A percentile compares a stretch with the other conserved stretches of the same genome.
phyloP scores from a whole-genome alignment of 495 filamentous ascomycete genomes.

The Xylaria scruposa region DNA sequence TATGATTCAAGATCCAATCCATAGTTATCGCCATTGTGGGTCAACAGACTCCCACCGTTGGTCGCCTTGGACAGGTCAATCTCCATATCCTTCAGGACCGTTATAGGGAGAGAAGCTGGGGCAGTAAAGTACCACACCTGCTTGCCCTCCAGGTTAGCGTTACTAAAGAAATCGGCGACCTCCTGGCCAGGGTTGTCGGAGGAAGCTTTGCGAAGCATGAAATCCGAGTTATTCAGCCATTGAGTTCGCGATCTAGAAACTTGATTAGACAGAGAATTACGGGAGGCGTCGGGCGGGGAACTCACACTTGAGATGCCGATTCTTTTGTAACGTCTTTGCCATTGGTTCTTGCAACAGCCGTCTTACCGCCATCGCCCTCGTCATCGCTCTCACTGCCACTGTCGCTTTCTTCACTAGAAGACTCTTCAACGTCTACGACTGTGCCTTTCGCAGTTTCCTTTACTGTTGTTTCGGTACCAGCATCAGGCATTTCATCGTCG shows the following conservation, averaged over 20 bases:
- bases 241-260: conserved; percentile 31
- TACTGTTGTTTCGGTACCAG: conserved; percentile 6
- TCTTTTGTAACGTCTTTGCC: conserved; percentile 26
- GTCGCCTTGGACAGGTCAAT: conserved; percentile 49
- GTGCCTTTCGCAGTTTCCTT: background rate
- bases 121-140: conserved; percentile 60
- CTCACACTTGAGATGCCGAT: conserved; percentile 32
- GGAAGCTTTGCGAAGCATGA: conserved; percentile 47
- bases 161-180: conserved; percentile 45
- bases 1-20: conserved; percentile 43
- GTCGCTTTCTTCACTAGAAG: conserved; percentile 31
- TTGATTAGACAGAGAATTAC: conserved; percentile 6
- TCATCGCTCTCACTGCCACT: conserved; percentile 38
- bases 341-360: conserved; percentile 38
- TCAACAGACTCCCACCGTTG: conserved; percentile 45
- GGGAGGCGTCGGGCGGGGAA: background rate
- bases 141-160: conserved; percentile 54
- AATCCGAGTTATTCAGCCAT: conserved; percentile 39
- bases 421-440: background rate
- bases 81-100: conserved; percentile 53
- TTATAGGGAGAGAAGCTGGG: conserved; percentile 55
- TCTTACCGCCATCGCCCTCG: conserved; percentile 38
- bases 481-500: conserved; percentile 19
- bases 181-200: conserved; percentile 40
- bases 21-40: conserved; percentile 51